Evolutionary conservation across 345 rosid genomes (phyloP), one percentile per base, ranked within the genome.

Genomic region (Eutrema japonicum): DNA sequence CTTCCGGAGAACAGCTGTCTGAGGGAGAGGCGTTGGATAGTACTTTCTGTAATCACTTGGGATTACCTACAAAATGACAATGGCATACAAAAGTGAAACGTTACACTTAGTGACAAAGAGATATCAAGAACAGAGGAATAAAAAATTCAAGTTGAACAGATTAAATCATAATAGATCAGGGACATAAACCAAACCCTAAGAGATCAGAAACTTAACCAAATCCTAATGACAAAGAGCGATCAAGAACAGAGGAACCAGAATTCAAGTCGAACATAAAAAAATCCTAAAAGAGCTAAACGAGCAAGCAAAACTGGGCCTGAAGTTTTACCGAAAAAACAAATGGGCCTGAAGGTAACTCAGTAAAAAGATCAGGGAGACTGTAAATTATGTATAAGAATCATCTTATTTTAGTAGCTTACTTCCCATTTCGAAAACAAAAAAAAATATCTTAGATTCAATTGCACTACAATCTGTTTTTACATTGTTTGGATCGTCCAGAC

Each of bases 21-120:
- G 11, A 60, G 78, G 78, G 8, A 75, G 69, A 51, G 69, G 74
- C 0, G 13, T 52, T 43, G 78, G 69, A 37, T 60, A 75, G 22
- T 75, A 68, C 27, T 67, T 8, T 6, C 27, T 51, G 74, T 75
- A 11, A 37, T 35, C 11, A 16, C 29, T 75, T 68, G 68, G 47
- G 42, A 75, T 29, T 11, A 51, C 50, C 74, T 75, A 59, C 63
- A 52, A 27, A 27, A 7, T 16, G 59, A 18, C 10, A 66, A 8
- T 16, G 5, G 8, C 30, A 54, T 11, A 22, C 6, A 26, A 5
- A 46, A 22, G 2, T 22, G 26, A 22, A 22, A 1, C 22, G 22
- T 18, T 37, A 10, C 32, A 71, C 12, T 40, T 48, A 5, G 53
- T 47, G 60, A 56, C 16, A 48, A 27, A 5, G 51, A 33, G 48